These are phyloP conservation scores for Amphirosellinia nigrospora DNA, from an alignment of 495 filamentous ascomycete genomes.

Conservation along the genomic window DNA sequence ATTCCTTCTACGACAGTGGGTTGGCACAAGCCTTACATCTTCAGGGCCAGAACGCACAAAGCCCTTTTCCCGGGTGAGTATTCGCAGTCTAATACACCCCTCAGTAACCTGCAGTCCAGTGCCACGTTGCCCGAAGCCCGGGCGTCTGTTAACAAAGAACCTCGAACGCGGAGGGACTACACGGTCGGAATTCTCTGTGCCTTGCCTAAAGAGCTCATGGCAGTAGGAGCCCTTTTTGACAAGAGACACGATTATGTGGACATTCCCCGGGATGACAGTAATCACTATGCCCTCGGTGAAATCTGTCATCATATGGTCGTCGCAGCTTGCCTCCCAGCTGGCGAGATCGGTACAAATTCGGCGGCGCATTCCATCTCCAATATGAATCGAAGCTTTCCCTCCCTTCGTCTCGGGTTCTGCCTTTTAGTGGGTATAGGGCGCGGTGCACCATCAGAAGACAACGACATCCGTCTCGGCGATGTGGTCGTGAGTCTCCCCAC, in stretches of 20 bases:
- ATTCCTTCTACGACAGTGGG: not conserved
- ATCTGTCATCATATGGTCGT: not conserved
- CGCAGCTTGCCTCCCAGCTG: not conserved
- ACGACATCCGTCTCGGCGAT: conserved; percentile 53
- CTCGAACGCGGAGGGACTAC: not conserved
- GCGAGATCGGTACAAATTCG: not conserved
- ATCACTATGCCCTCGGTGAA: not conserved
- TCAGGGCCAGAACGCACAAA: not conserved
- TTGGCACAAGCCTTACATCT: not conserved
- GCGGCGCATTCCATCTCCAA: not conserved
- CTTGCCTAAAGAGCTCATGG: not conserved
- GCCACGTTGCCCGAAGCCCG: not conserved
- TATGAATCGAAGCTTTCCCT: not conserved
- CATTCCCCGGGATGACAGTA: not conserved
- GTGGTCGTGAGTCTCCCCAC: conserved; percentile 47
- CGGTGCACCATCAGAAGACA: conserved; percentile 41
- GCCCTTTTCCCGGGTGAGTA: not conserved
- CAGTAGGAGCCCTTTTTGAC: conserved; percentile 2
- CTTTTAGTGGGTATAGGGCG: conserved; percentile 58
- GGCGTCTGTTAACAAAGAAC: not conserved
- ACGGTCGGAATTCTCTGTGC: not conserved
- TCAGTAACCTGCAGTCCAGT: not conserved
- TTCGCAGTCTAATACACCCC: not conserved
- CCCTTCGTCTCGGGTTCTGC: conserved; percentile 36
- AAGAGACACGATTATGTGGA: not conserved